Percentiles rank a stretch among this genome's conserved stretches.
These are phyloP conservation scores for Aspergillus flavus DNA, from an alignment of 2,329 filamentous ascomycete species.

Conservation along the genomic window DNA sequence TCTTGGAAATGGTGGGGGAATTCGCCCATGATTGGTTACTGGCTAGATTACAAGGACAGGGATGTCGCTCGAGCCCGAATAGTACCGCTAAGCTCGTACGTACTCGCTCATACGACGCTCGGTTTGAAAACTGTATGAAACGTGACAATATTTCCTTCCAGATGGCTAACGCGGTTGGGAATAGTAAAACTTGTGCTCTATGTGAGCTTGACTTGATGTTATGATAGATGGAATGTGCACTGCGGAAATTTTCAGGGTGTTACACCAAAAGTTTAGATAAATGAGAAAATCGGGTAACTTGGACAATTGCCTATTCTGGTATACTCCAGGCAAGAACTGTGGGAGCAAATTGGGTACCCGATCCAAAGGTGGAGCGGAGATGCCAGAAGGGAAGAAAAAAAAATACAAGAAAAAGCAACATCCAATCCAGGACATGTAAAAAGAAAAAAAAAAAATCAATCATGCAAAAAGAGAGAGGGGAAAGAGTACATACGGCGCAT, in stretches of 20 bases:
- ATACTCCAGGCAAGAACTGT: not conserved
- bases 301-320: not conserved
- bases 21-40: conserved; percentile 32
- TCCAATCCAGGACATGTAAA: not conserved
- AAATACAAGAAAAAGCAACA: not conserved
- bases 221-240: conserved; percentile 11
- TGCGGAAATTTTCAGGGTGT: conserved; percentile 4
- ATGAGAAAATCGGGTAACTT: not conserved
- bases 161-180: conserved; percentile 17
- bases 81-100: conserved; percentile 18
- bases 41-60: conserved; percentile 33
- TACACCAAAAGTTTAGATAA: conserved; percentile 2
- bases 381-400: conserved; percentile 1
- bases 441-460: not conserved
- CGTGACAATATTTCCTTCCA: conserved; percentile 8
- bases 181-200: conserved; percentile 6
- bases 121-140: conserved; percentile 21
- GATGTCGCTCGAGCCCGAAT: conserved; percentile 25
- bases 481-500: not conserved
- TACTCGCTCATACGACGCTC: conserved; percentile 15
- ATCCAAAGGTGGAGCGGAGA: conserved; percentile 5
- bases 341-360: conserved; percentile 11
- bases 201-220: conserved; percentile 7
- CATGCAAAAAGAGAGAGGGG: not conserved
- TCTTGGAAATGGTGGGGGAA: conserved; percentile 27